Percentiles rank a stretch among this genome's conserved stretches.
Evolutionary conservation across 257 asterid genomes (phyloP).

Genomic region (Fraxinus americana): DNA sequence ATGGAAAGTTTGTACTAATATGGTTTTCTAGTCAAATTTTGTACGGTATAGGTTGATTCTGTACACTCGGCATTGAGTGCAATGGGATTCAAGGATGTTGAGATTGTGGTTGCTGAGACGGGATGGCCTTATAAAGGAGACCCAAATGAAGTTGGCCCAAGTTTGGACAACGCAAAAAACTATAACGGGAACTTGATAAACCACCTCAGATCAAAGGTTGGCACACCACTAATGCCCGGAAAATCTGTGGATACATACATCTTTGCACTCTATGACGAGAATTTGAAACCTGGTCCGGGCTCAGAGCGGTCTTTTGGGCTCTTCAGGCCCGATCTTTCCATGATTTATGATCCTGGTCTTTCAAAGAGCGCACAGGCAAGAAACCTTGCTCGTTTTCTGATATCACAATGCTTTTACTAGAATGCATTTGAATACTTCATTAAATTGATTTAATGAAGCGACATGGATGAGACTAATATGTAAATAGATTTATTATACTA

Average conservation of each 20-base stretch:
- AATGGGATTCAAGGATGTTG: constrained; percentile 76
- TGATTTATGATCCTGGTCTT: constrained; percentile 70
- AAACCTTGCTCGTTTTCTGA: neutral
- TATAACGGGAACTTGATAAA: constrained; percentile 85
- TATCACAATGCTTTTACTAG: neutral
- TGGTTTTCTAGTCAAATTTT: constrained; percentile 11
- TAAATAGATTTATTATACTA: no score
- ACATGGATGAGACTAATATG: neutral
- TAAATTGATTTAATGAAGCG: neutral
- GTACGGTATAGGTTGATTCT: constrained; percentile 69
- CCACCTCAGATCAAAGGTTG: constrained; percentile 78
- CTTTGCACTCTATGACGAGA: constrained; percentile 92
- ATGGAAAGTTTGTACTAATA: neutral
- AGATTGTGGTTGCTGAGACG: constrained; percentile 96
- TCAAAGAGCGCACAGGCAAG: constrained; percentile 61
- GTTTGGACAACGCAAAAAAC: constrained; percentile 77
- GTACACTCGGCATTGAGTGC: constrained; percentile 80
- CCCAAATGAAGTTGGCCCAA: constrained; percentile 73
- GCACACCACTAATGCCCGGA: constrained; percentile 98
- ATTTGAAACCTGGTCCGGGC: constrained; percentile 83
- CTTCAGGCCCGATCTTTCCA: constrained; percentile 70
- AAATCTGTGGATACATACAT: constrained; percentile 89
- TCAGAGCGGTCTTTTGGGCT: constrained; percentile 89
- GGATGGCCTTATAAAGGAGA: constrained; percentile 99
- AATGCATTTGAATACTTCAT: neutral